These are phyloP conservation scores for Metarhizium anisopliae DNA, from an alignment of 2,329 filamentous ascomycete genomes.

Conservation along the genomic window DNA sequence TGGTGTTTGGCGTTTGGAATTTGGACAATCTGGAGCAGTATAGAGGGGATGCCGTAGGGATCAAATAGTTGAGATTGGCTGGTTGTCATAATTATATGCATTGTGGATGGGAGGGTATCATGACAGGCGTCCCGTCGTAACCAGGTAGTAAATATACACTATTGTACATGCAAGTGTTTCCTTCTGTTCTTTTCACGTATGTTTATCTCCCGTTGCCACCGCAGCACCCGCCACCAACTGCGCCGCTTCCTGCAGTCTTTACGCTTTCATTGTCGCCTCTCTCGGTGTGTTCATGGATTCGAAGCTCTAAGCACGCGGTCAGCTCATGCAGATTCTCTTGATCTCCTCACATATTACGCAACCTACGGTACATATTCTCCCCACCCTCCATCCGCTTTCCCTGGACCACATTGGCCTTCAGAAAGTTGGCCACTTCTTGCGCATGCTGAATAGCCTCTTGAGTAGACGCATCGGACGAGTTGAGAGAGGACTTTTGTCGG, in stretches of 20 bases:
- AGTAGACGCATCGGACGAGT: constrained; percentile 48
- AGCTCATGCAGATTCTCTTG: background rate
- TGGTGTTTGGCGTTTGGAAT: constrained; percentile 20
- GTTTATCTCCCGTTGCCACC: constrained; percentile 5
- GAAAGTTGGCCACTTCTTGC: constrained; percentile 69
- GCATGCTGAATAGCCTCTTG: constrained; percentile 66
- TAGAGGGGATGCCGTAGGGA: background rate
- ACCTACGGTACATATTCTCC: constrained; percentile 52
- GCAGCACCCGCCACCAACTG: constrained; percentile 23
- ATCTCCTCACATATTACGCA: background rate
- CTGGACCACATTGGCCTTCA: constrained; percentile 83
- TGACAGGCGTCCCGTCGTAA: constrained; percentile 7
- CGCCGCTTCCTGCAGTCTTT: constrained; percentile 46
- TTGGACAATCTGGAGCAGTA: constrained; percentile 1
- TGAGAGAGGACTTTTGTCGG: constrained; percentile 52
- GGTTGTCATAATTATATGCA: background rate
- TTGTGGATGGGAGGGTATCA: constrained; percentile 11
- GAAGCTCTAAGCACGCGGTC: constrained; percentile 48
- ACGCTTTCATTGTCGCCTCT: constrained; percentile 88
- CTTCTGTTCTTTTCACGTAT: constrained; percentile 7
- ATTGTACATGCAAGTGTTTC: constrained; percentile 10
- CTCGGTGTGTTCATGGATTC: constrained; percentile 87
- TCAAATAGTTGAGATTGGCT: background rate
- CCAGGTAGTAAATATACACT: constrained; percentile 7
- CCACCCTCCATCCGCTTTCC: constrained; percentile 45